Evolutionary conservation across 164 flowering plant species (phyloP).

Genomic region (Umbellularia californica): DNA sequence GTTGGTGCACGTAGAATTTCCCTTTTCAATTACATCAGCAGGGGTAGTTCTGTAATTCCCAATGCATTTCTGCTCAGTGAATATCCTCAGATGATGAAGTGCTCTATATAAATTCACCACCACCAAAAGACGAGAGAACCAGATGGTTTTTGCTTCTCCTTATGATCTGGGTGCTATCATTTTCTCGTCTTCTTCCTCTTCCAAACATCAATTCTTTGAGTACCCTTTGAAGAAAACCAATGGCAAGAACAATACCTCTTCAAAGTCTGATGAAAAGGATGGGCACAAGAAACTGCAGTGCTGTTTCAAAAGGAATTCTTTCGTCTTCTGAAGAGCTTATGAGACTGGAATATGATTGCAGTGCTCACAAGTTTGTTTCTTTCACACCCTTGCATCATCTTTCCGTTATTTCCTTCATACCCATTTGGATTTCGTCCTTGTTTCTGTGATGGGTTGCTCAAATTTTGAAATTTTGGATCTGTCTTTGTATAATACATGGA

Average conservation of each 20-base stretch:
- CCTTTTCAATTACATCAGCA: not conserved
- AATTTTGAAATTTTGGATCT: not conserved
- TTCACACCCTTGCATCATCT: not conserved
- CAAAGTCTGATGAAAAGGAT: constrained; percentile 24
- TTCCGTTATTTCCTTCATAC: not conserved
- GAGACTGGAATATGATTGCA: constrained; percentile 46
- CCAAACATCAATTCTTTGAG: not conserved
- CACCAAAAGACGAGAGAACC: not conserved
- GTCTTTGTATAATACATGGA: no score
- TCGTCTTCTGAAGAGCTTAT: constrained; percentile 65
- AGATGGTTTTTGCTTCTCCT: no score
- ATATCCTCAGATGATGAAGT: not conserved
- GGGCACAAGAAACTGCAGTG: constrained; percentile 33
- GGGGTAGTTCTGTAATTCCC: not conserved
- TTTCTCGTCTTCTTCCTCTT: not conserved
- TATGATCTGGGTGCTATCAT: not conserved
- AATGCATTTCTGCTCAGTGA: not conserved
- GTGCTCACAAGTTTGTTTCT: constrained; percentile 68
- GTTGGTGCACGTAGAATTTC: no score
- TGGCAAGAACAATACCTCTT: constrained; percentile 29
- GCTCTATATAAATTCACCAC: not conserved
- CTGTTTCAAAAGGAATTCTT: constrained; percentile 31
- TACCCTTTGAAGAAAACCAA: constrained; percentile 1
- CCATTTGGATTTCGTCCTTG: constrained; percentile 2
- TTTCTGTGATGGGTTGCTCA: not conserved